A percentile compares a stretch with the other conserved stretches of the same genome.
Conservation (phyloP, 345 rosid species). For the Brassica napus region Da-Ae NC_063451.1:36995001-36995500, state of each 20-base stretch:
- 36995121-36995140: not conserved
- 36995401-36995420: too few species aligned
- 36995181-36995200: not conserved
- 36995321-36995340: too few species aligned
- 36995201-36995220: not conserved
- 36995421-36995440: too few species aligned
- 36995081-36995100: not conserved
- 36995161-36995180: not conserved
- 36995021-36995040: constrained; percentile 12
- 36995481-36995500: too few species aligned
- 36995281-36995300: not conserved
- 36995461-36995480: too few species aligned
- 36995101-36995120: not conserved
- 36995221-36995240: not conserved
- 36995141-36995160: not conserved
- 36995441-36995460: too few species aligned
- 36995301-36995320: not conserved
- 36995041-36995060: not conserved
- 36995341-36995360: too few species aligned
- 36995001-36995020: not conserved
- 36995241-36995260: not conserved
- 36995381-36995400: too few species aligned
- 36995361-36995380: not conserved
- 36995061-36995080: not conserved
- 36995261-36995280: not conserved